A percentile compares a stretch with the other conserved stretches of the same genome.
Conservation (phyloP, 345 rosid genomes). For the Schrenkiella parvula region DNA sequence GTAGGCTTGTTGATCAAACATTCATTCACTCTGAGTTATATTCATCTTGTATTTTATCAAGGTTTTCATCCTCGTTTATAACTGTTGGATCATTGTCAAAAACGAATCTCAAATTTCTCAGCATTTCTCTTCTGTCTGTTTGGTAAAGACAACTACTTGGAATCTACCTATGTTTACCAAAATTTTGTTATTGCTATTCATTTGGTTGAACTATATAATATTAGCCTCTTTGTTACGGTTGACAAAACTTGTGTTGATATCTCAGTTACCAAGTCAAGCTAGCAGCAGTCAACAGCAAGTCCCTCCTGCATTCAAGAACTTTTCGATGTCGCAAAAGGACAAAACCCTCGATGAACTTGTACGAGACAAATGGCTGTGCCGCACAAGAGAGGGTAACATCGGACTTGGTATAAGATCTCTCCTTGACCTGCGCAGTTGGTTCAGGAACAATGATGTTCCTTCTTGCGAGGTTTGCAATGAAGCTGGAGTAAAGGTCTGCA, state of each 20-base stretch:
- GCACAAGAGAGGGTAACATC: constrained; percentile 50
- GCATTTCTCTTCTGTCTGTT: background rate
- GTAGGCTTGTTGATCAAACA: background rate
- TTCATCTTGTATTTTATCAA: background rate
- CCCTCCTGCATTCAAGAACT: constrained; percentile 77
- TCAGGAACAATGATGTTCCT: constrained; percentile 63
- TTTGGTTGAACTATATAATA: background rate
- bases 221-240: background rate
- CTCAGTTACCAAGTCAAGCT: constrained; percentile 40
- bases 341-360: constrained; percentile 70
- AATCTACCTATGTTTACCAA: background rate
- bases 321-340: constrained; percentile 78
- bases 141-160: background rate
- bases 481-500: constrained; percentile 76
- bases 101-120: background rate
- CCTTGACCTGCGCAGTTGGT: constrained; percentile 84
- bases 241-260: constrained; percentile 9
- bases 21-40: background rate
- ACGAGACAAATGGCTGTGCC: constrained; percentile 72
- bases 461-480: constrained; percentile 89
- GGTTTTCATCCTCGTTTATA: background rate
- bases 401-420: constrained; percentile 82
- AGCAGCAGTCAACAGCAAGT: constrained; percentile 36
- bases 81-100: background rate
- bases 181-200: background rate